These are phyloP conservation scores for Auricularia auricula-judae DNA, from an alignment of 768 basidiomycete species.

Conservation along the genomic window DNA sequence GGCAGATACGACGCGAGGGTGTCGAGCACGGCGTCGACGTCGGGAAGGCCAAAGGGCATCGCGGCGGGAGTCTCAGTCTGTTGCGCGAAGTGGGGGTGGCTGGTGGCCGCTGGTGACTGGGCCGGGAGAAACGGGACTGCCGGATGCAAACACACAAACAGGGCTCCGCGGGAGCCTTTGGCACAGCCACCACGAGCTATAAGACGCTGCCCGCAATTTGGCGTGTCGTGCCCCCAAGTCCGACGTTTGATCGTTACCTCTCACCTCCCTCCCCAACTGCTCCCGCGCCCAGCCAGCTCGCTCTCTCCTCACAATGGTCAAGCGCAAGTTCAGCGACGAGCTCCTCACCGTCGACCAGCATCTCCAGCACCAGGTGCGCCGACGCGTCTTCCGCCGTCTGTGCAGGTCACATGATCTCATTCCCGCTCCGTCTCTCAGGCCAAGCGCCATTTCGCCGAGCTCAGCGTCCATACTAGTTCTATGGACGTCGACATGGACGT, in stretches of 20 bases:
- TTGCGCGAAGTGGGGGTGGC: too few species aligned
- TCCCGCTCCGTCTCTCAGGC: background rate
- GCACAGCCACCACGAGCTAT: too few species aligned
- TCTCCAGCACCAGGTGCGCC: background rate
- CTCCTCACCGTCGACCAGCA: background rate
- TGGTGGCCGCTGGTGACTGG: too few species aligned
- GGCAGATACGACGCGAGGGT: conserved; percentile 30
- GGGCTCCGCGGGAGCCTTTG: too few species aligned
- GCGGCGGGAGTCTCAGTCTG: too few species aligned
- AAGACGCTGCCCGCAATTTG: too few species aligned
- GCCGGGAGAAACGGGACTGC: too few species aligned
- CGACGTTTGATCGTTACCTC: background rate
- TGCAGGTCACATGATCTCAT: background rate
- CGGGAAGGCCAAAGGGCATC: background rate
- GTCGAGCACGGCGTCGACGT: conserved; percentile 30
- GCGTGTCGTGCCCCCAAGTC: background rate
- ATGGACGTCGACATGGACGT: conserved; percentile 6
- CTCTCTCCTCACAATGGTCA: conserved; percentile 42
- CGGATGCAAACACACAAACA: too few species aligned
- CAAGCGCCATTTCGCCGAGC: background rate
- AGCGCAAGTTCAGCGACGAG: conserved; percentile 63
- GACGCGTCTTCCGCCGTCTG: background rate
- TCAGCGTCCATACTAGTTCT: background rate
- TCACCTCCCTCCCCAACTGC: conserved; percentile 1
- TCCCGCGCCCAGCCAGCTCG: conserved; percentile 1